Evolutionary conservation across 176 grass and related monocot species (phyloP).

Genomic region (Ensete ventricosum): DNA sequence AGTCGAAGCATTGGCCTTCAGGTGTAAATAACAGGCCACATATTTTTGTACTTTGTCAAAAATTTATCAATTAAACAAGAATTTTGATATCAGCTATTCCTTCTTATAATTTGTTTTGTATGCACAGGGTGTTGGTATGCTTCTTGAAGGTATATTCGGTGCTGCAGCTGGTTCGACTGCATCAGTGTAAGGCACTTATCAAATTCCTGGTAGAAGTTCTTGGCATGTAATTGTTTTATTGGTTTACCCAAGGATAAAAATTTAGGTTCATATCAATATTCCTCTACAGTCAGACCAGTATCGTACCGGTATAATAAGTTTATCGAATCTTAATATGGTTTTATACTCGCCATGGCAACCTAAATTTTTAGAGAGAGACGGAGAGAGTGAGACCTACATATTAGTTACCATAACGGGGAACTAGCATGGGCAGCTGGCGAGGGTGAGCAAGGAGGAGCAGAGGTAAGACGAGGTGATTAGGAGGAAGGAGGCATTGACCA

Average conservation of each 20-base stretch:
- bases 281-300: no score
- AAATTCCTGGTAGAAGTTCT: not conserved
- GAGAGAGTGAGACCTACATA: no score
- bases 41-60: constrained; percentile 14
- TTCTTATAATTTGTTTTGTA: not conserved
- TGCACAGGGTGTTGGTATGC: constrained; percentile 75
- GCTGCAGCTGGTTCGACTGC: constrained; percentile 69
- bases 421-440: no score
- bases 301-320: no score
- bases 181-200: constrained; percentile 53
- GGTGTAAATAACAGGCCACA: constrained; percentile 29
- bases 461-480: no score
- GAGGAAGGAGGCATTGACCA: no score
- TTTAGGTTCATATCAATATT: no score
- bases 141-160: constrained; percentile 77
- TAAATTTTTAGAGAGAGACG: no score
- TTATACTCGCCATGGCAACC: no score
- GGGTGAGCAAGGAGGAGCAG: no score
- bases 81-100: not conserved
- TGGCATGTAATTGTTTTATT: not conserved
- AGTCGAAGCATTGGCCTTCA: constrained; percentile 87
- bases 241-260: not conserved
- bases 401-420: no score
- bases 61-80: not conserved
- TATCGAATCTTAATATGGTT: no score